Evolutionary conservation across 2,329 filamentous ascomycete species (phyloP), one percentile per base, ranked within the genome.

Genomic region (Lasiodiplodia hormozganensis): DNA sequence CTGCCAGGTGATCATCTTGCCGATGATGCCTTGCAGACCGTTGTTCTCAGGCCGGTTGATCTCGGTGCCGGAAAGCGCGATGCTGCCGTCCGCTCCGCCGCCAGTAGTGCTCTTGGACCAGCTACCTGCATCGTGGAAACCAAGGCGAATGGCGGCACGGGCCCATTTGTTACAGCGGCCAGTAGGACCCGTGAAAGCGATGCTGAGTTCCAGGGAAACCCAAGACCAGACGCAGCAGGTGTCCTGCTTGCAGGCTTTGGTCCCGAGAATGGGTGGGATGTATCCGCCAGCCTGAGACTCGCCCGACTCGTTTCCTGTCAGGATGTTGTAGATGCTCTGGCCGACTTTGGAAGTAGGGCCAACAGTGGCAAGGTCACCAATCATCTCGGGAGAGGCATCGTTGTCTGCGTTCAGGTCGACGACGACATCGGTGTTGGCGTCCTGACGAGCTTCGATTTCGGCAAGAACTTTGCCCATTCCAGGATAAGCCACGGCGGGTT

Each of bases 21-120:
- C 70, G 11, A 80, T 80, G 49, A 85, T 82, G 10, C 73, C 76
- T 66, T 80, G 74, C 7, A 88, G 77, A 0, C 85, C 85, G n/a
- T 74, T 76, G 74, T 88, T 80, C 54, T 81, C 79, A 1, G 70
- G 43, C 1, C 81, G 74, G n/a, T 72, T 69, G 23, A 78, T 73
- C 68, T 82, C 81, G 28, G 75, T 74, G 51, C 77, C 70, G 49
- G 77, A 72, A 68, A 82, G 78, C 16, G 80, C 69, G 10, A 83
- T 73, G 1, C 78, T 81, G 43, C 81, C 81, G 65, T 83, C 81
- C 18, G 80, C 81, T 47, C 81, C 81, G n/a, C 76, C 76, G 16
- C 79, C 76, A 2, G 72, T 72, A 34, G 70, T 70, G 54, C 78
- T 73, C 43, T 74, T 73, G 34, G 76, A 73, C 77, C 77, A 79